These are phyloP conservation scores for Schwanniomyces pseudopolymorphus DNA, from an alignment of 805 yeast species.

Conservation along the genomic window DNA sequence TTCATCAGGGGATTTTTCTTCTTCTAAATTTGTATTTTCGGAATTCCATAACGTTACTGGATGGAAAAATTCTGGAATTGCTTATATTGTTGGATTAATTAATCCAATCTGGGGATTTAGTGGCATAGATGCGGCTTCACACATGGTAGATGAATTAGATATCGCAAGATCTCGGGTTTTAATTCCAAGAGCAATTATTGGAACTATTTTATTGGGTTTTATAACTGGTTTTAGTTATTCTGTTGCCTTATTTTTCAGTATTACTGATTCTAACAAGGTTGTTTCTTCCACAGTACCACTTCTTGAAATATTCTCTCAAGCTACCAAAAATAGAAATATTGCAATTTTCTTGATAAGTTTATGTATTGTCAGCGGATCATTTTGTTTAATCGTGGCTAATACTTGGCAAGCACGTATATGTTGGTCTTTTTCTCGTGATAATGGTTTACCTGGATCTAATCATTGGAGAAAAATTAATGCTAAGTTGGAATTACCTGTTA, in stretches of 20 bases:
- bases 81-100: slow-evolving; percentile 37
- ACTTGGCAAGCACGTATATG: too few relatives aligned
- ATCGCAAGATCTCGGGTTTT: slow-evolving; percentile 35
- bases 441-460: too few relatives aligned
- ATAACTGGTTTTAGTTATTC: slow-evolving; percentile 37
- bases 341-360: slow-evolving; percentile 22
- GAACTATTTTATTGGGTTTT: slow-evolving; percentile 43
- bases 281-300: slow-evolving; percentile 37
- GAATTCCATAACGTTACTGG: slow-evolving; percentile 22
- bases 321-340: slow-evolving; percentile 32
- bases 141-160: slow-evolving; percentile 37
- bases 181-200: slow-evolving; percentile 39
- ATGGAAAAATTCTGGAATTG: slow-evolving; percentile 33
- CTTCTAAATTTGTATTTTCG: slow-evolving; percentile 23
- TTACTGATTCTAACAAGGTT: slow-evolving; percentile 30
- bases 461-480: too few relatives aligned
- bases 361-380: too few relatives aligned
- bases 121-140: slow-evolving; percentile 42
- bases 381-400: too few relatives aligned
- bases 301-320: slow-evolving; percentile 41
- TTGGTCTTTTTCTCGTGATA: too few relatives aligned
- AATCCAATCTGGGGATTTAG: slow-evolving; percentile 40
- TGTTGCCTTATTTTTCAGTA: slow-evolving; percentile 41
- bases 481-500: too few relatives aligned
- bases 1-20: slow-evolving; percentile 32